Percentiles rank a stretch among this genome's conserved stretches.
Evolutionary conservation across 1,284 basidiomycete species (phyloP).

Genomic region (Cutaneotrichosporon mucoides): DNA sequence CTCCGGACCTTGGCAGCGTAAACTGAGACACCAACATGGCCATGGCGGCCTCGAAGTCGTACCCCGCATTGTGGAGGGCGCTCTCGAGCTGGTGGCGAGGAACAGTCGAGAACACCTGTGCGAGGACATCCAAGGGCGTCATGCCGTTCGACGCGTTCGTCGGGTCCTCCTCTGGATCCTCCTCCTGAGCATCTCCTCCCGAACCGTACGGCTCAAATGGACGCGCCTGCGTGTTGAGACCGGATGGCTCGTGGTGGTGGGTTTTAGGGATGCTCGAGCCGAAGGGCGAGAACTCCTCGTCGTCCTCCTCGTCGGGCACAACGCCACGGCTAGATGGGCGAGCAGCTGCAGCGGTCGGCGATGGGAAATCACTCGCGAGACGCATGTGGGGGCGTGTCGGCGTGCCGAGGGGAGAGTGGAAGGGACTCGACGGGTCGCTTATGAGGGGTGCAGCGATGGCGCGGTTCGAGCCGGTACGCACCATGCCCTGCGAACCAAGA

Average conservation of each 20-base stretch:
- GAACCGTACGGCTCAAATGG: conserved; percentile 6
- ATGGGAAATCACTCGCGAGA: conserved; percentile 38
- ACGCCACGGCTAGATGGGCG: conserved; percentile 27
- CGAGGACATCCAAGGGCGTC: conserved; percentile 94
- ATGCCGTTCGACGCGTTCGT: conserved; percentile 61
- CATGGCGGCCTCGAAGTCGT: conserved; percentile 94
- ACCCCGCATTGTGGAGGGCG: conserved; percentile 77
- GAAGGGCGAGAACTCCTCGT: conserved; percentile 58
- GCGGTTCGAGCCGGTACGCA: conserved; percentile 66
- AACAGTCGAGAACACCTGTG: conserved; percentile 83
- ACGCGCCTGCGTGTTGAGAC: conserved; percentile 25
- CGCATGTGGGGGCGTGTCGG: conserved; percentile 34
- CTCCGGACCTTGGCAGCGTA: conserved; percentile 41
- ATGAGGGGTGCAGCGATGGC: conserved; percentile 82
- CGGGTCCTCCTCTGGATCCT: conserved; percentile 47
- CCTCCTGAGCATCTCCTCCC: conserved; percentile 30
- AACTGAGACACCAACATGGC: conserved; percentile 77
- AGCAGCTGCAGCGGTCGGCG: conserved; percentile 23
- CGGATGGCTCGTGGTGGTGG: conserved; percentile 20
- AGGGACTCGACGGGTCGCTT: conserved; percentile 61
- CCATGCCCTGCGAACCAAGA: conserved; percentile 53
- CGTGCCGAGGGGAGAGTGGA: conserved; percentile 49
- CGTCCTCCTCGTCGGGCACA: conserved; percentile 48
- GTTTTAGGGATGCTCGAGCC: conserved; percentile 38
- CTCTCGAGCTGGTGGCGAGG: conserved; percentile 89